A percentile compares a stretch with the other conserved stretches of the same genome.
Conservation (phyloP, 495 filamentous ascomycete species). For the Penicillium salamii region DNA sequence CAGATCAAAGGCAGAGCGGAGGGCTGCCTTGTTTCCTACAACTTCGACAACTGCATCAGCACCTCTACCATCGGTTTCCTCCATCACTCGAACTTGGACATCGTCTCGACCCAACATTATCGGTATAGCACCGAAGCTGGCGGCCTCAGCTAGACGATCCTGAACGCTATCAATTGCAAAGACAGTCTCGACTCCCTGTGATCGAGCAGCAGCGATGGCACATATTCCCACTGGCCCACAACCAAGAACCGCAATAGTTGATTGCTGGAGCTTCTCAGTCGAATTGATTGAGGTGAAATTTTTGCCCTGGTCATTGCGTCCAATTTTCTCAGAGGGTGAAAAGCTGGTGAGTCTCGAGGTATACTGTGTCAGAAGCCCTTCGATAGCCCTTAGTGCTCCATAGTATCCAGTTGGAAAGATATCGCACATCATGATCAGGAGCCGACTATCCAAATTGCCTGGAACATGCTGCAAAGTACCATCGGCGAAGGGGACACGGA, state of each 20-base stretch:
- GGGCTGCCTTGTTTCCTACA: slow-evolving; percentile 72
- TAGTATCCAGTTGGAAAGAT: slow-evolving; percentile 79
- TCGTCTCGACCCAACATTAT: slow-evolving; percentile 70
- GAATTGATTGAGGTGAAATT: no score
- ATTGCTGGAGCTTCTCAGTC: slow-evolving; percentile 50
- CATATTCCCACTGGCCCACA: slow-evolving; percentile 87
- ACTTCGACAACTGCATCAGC: slow-evolving; percentile 87
- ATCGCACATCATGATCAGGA: slow-evolving; percentile 60
- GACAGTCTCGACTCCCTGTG: slow-evolving; percentile 68
- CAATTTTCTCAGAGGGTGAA: no score
- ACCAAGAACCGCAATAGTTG: slow-evolving; percentile 73
- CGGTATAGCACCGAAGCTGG: slow-evolving; percentile 70
- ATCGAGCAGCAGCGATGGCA: slow-evolving; percentile 71
- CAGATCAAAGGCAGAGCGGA: slow-evolving; percentile 77
- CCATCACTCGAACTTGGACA: slow-evolving; percentile 57
- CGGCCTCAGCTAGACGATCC: slow-evolving; percentile 67
- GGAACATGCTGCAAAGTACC: slow-evolving; percentile 71
- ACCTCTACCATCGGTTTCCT: slow-evolving; percentile 73
- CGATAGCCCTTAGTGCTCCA: slow-evolving; percentile 72
- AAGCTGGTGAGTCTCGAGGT: no score
- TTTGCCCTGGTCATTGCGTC: no score
- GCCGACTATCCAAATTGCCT: slow-evolving; percentile 64
- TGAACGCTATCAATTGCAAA: slow-evolving; percentile 80
- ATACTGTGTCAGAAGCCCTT: no score
- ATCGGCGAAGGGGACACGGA: slow-evolving; percentile 78